Conservation (phyloP, 495 filamentous ascomycete species). For the Glutinoglossum americanum region DNA sequence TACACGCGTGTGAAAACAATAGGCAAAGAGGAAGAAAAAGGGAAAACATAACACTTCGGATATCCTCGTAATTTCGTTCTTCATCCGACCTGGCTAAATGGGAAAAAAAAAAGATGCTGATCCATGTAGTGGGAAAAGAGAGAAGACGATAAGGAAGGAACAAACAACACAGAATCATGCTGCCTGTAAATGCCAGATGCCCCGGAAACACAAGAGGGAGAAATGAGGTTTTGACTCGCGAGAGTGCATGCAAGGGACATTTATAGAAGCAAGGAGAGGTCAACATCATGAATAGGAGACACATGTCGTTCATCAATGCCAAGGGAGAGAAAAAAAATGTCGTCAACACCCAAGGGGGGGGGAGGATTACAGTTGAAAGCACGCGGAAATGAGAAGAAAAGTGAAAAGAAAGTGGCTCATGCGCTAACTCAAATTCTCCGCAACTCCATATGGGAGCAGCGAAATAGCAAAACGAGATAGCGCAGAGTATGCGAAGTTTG, state of each 20-base stretch:
- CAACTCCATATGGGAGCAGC: not conserved
- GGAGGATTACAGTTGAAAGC: not conserved
- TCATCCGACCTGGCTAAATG: too few species aligned
- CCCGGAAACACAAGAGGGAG: not conserved
- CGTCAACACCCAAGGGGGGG: too few species aligned
- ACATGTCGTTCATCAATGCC: not conserved
- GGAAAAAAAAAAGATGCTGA: too few species aligned
- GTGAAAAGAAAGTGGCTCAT: not conserved
- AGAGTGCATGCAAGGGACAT: not conserved
- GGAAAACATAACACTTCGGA: not conserved
- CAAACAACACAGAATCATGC: not conserved
- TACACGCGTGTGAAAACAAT: too few species aligned
- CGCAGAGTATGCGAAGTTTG: not conserved
- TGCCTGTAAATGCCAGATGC: slow-evolving; percentile 1
- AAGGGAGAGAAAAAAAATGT: not conserved
- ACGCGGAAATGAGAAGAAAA: not conserved
- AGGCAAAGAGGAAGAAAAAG: too few species aligned
- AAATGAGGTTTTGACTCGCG: not conserved
- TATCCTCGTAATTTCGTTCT: not conserved
- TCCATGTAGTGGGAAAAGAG: too few species aligned
- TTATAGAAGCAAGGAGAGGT: not conserved
- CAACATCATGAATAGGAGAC: not conserved
- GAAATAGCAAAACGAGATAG: not conserved
- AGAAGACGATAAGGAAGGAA: too few species aligned
- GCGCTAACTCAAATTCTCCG: not conserved